Conservation (phyloP, 306 rosid species). For the Pterocarpus macrocarpus region DNA sequence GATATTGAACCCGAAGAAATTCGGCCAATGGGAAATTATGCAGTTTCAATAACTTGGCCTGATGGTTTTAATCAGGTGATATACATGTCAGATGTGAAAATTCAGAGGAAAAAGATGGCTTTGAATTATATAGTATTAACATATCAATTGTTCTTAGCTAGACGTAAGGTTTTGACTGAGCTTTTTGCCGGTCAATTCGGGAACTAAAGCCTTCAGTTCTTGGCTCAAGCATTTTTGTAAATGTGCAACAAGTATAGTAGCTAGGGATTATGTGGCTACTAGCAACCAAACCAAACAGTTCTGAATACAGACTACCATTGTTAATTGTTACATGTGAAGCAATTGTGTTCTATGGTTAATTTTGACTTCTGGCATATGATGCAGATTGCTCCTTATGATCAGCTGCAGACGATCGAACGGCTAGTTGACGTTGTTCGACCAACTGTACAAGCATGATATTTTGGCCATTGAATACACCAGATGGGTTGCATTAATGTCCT, state of each 20-base stretch:
- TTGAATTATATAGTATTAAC: neutral
- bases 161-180: neutral
- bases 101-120: neutral
- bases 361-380: slow-evolving; percentile 39
- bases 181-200: slow-evolving; percentile 7
- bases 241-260: neutral
- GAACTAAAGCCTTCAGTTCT: neutral
- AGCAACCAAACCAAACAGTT: neutral
- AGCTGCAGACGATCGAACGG: slow-evolving; percentile 88
- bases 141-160: neutral
- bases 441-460: slow-evolving; percentile 58
- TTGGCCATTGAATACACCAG: slow-evolving; percentile 38
- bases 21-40: slow-evolving; percentile 95
- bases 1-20: slow-evolving; percentile 95
- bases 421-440: slow-evolving; percentile 66
- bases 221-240: neutral
- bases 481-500: slow-evolving; percentile 39
- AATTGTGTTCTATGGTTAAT: neutral
- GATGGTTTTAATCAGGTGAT: slow-evolving; percentile 94
- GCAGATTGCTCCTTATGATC: slow-evolving; percentile 97
- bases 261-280: slow-evolving; percentile 9
- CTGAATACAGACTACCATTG: neutral
- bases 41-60: slow-evolving; percentile 93
- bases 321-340: neutral
- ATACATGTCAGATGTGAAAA: slow-evolving; percentile 13